Percentiles rank a stretch among this genome's conserved stretches.
Conservation (phyloP, 495 filamentous ascomycete species). For the Podospora appendiculata region DNA sequence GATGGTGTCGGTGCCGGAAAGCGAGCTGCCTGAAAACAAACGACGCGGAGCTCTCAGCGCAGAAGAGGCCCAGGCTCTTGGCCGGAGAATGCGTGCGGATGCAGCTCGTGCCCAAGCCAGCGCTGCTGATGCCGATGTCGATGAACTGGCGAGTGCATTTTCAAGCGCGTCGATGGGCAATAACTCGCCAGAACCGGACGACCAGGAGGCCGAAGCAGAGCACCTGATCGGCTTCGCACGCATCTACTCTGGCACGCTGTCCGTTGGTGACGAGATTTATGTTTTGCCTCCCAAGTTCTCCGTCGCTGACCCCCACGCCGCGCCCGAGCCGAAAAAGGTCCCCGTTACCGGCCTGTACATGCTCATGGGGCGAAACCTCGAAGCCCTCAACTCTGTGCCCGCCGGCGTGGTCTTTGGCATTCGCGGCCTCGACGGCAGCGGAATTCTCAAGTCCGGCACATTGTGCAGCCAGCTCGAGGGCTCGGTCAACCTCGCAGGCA, state of each 20-base stretch:
- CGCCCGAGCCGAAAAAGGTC: constrained; percentile 73
- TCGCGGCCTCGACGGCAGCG: constrained; percentile 76
- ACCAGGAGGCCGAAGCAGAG: constrained; percentile 62
- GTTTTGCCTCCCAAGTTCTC: constrained; percentile 88
- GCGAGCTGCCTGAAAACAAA: constrained; percentile 76
- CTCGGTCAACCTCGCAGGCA: constrained; percentile 84
- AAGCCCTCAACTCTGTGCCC: constrained; percentile 74
- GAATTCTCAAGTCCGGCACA: constrained; percentile 86
- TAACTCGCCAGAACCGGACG: constrained; percentile 41
- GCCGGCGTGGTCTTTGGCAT: constrained; percentile 97
- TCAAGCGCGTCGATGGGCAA: constrained; percentile 38
- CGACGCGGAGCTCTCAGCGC: constrained; percentile 68
- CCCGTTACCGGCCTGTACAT: constrained; percentile 87
- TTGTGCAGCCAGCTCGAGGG: constrained; percentile 85
- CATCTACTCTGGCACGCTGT: constrained; percentile 83
- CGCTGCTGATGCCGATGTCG: constrained; percentile 7
- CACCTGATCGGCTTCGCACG: constrained; percentile 92
- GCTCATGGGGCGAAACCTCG: constrained; percentile 87
- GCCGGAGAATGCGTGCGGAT: constrained; percentile 80
- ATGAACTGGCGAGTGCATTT: constrained; percentile 24
- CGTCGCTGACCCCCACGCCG: constrained; percentile 65
- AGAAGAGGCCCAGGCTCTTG: constrained; percentile 83
- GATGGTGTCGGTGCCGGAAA: constrained; percentile 92
- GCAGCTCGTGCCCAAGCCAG: constrained; percentile 61
- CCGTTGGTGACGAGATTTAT: constrained; percentile 84